A percentile compares a stretch with the other conserved stretches of the same genome.
Evolutionary conservation across 139 green algal species (phyloP).

Genomic region (Nannochloris sp.): DNA sequence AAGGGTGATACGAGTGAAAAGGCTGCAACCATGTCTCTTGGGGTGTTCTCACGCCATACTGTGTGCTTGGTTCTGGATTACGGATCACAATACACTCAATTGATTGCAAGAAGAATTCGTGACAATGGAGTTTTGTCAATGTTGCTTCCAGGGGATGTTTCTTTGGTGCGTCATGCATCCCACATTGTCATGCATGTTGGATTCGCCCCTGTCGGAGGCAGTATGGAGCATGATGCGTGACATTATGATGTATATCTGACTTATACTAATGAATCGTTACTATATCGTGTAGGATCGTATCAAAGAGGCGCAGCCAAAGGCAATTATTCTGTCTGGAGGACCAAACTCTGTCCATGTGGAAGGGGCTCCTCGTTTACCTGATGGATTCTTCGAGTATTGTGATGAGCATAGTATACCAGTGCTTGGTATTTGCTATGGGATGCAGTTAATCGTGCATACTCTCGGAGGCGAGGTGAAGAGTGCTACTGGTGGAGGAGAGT

Average conservation of each 20-base stretch:
- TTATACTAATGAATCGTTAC: background rate
- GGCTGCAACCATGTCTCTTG: slow-evolving; percentile 9
- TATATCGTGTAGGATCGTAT: slow-evolving; percentile 67
- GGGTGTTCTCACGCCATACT: slow-evolving; percentile 21
- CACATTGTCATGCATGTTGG: background rate
- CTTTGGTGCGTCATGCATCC: slow-evolving; percentile 43
- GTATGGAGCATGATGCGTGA: background rate
- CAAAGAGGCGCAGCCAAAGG: slow-evolving; percentile 52
- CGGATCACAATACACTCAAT: slow-evolving; percentile 95
- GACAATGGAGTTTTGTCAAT: slow-evolving; percentile 86
- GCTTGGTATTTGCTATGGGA: slow-evolving; percentile 98
- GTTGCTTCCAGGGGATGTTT: slow-evolving; percentile 81
- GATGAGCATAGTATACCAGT: slow-evolving; percentile 59
- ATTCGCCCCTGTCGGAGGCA: too few relatives aligned
- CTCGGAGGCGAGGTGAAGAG: slow-evolving; percentile 69
- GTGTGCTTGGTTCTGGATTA: slow-evolving; percentile 75
- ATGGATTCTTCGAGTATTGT: slow-evolving; percentile 75
- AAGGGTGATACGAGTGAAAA: slow-evolving; percentile 4
- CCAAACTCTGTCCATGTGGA: slow-evolving; percentile 92
- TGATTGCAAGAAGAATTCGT: slow-evolving; percentile 86
- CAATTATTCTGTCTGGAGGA: slow-evolving; percentile 90
- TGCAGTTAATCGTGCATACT: slow-evolving; percentile 55
- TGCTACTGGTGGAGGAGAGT: slow-evolving; percentile 76
- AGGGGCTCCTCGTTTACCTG: slow-evolving; percentile 72
- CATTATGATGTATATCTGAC: background rate